A percentile compares a stretch with the other conserved stretches of the same genome.
These are phyloP conservation scores for Quercus lobata DNA, from an alignment of 331 rosid genomes.

Conservation along the genomic window DNA sequence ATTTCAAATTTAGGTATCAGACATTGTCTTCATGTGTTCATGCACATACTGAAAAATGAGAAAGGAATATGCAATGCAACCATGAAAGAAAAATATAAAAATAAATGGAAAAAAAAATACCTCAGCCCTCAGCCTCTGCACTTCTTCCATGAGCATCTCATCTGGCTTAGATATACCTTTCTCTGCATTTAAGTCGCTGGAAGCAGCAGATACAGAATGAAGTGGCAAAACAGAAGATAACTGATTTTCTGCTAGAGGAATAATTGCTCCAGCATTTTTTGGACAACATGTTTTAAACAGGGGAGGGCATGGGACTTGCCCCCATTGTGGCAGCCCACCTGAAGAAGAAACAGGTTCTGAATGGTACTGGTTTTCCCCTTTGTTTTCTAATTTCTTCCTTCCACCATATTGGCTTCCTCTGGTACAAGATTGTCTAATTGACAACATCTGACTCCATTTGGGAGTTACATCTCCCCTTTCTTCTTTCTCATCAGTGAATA, in stretches of 20 bases:
- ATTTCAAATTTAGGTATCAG: background rate
- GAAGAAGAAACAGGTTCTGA: constrained; percentile 26
- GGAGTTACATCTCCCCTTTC: constrained; percentile 43
- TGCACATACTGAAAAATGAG: background rate
- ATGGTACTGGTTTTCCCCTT: constrained; percentile 37
- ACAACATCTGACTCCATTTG: constrained; percentile 38
- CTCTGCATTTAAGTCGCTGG: constrained; percentile 19
- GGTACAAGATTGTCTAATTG: constrained; percentile 41
- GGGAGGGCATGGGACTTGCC: constrained; percentile 66
- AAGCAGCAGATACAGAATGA: constrained; percentile 20
- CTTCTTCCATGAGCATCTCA: constrained; percentile 58
- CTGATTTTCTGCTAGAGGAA: constrained; percentile 28
- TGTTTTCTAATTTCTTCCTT: constrained; percentile 44
- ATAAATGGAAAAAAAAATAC: constrained; percentile 26
- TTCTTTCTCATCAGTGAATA: constrained; percentile 38
- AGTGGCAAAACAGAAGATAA: constrained; percentile 20
- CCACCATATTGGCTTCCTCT: constrained; percentile 49
- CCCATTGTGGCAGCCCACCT: constrained; percentile 57
- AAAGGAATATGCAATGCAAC: background rate
- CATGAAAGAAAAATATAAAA: constrained; percentile 1
- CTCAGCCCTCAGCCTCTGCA: constrained; percentile 58
- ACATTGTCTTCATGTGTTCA: background rate
- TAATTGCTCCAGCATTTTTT: constrained; percentile 34
- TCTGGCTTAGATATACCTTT: constrained; percentile 34
- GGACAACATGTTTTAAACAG: constrained; percentile 25